These are phyloP conservation scores for Pseudogymnoascus sp. DNA, from an alignment of 2,329 filamentous ascomycete genomes.

Conservation along the genomic window DNA sequence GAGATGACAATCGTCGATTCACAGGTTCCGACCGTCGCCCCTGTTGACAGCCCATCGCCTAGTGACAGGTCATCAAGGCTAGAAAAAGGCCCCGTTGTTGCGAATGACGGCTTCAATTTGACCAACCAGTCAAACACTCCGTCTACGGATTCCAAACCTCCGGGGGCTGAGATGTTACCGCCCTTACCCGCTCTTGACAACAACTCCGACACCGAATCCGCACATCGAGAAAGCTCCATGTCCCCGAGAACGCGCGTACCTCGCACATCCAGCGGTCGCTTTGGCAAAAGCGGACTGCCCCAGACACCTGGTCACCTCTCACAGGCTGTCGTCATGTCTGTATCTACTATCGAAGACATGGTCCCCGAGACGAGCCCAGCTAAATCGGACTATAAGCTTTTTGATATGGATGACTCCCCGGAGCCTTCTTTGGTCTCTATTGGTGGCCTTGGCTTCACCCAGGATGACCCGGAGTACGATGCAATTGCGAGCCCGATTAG, in stretches of 20 bases:
- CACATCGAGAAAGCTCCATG: neutral
- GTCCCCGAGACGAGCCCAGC: conserved; percentile 27
- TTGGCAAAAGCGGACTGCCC: neutral
- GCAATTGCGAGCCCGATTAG: neutral
- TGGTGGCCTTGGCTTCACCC: conserved; percentile 22
- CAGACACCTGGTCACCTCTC: neutral
- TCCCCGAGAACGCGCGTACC: neutral
- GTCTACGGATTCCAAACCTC: neutral
- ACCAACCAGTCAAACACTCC: neutral
- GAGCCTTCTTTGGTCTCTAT: conserved; percentile 7
- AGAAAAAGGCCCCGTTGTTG: neutral
- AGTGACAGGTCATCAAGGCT: neutral
- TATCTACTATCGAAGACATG: conserved; percentile 10
- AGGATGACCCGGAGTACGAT: conserved; percentile 15
- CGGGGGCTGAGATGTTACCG: neutral
- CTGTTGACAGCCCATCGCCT: neutral
- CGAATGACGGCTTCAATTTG: neutral
- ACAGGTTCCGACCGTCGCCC: neutral
- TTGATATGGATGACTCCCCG: conserved; percentile 13
- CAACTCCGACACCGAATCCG: neutral
- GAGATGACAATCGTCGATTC: conserved; percentile 4
- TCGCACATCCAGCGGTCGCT: neutral
- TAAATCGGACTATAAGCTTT: conserved; percentile 11
- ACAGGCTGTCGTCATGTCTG: neutral
- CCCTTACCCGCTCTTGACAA: neutral